Evolutionary conservation across 257 asterid genomes (phyloP), one percentile per base, ranked within the genome.

Genomic region (Solanum corneliomulleri): DNA sequence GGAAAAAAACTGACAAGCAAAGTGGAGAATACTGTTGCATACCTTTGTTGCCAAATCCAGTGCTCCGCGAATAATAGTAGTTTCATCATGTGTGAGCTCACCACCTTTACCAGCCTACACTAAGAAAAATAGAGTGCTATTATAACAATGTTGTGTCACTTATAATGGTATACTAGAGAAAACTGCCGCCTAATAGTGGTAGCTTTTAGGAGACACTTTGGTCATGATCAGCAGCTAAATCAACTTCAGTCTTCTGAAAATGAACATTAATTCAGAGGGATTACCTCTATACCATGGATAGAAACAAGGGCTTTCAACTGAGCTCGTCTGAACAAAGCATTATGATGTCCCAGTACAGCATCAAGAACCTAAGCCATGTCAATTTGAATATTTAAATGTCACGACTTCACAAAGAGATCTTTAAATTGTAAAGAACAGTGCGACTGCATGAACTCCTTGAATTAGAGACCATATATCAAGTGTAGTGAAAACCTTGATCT

Each of bases 21-120:
- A 71, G 29, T 16, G 85, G 18, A 58, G 37, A 70, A 77, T 58
- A 42, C 39, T 86, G 70, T 83, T 64, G 87, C 68, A 21, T 76
- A 86, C 99, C 98, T 97, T 97, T 90, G 90, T 94, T n/a, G 99
- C 94, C 95, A 97, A 92, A 94, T 97, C 99, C 82, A 97, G 93
- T 78, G 99, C 99, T 85, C 99, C 99, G 41, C 96, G 94, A 69
- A 97, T 97, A 86, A 97, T 97, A 47, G 99, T 95, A 85, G 99
- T 91, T 91, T 97, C 99, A 86, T 93, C 96, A 74, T 95, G 99
- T 52, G 99, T 90, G 87, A 97, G 97, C 89, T 97, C 99, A 85
- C 99, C 99, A 23, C 99, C 99, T 93, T 91, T 95, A 83, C 99
- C 99, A n/a, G 96, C 99, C 99, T 97, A 86, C 52, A 33, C 85